phyloP scores from a whole-genome alignment of 176 grass and related monocot species.

The Elymus sibiricus region DNA sequence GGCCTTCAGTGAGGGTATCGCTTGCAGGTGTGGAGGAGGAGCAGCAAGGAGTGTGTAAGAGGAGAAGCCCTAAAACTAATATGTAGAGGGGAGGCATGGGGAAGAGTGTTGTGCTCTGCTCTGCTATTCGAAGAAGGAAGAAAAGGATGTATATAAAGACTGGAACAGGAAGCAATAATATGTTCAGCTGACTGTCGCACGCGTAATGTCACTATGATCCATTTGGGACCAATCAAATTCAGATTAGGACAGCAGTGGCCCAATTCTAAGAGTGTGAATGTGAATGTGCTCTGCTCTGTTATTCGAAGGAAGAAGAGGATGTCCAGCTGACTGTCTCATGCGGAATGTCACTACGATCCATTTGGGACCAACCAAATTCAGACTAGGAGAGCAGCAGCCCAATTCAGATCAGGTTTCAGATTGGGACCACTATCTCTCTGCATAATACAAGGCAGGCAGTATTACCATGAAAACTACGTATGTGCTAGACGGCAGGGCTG shows the following conservation, averaged over 20 bases:
- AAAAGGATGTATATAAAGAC: neutral
- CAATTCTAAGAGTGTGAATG: neutral
- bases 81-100: neutral
- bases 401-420: neutral
- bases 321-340: neutral
- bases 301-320: neutral
- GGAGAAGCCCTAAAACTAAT: neutral
- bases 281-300: neutral
- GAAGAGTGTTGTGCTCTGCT: neutral
- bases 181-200: neutral
- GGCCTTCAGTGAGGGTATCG: neutral
- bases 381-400: neutral
- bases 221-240: neutral
- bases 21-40: neutral
- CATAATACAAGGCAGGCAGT: neutral
- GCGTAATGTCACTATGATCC: neutral
- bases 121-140: neutral
- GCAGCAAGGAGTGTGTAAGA: neutral
- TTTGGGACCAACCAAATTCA: neutral
- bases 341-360: neutral
- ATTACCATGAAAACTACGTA: neutral
- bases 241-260: neutral
- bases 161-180: neutral
- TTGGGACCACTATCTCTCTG: neutral
- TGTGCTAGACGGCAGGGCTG: neutral